Base-by-base conservation (phyloP, 371 early-diverging fungal species). In the Mucor racemosus region DNA sequence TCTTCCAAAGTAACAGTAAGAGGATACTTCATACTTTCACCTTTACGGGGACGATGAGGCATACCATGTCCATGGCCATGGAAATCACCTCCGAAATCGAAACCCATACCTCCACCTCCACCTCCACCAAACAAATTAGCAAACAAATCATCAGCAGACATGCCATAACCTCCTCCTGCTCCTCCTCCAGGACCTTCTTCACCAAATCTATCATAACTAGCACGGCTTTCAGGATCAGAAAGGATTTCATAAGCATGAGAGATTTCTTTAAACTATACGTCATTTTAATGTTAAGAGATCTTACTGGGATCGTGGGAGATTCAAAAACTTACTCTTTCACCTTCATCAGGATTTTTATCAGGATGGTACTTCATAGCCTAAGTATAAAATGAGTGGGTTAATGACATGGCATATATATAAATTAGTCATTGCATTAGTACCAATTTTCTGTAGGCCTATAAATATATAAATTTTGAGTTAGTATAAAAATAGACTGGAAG, bases 331-430 rank as follows among this genome's bases (percentile, higher is more conserved):
- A 80, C 77, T 56, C 74, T 65, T 58, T 78, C 77, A 15, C 77
- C 78, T 56, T 77, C 80, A 31, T 84, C 84, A 58, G 85, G 82
- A 59, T 84, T 88, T 84, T 92, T 95, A 78, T 97, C 98, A 60
- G 95, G 99, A 80, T 99, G 99, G 79, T 92, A 98, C 84, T 95
- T 97, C 81, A 95, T 88, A 6, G 99, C 99, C 80, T 78, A 65
- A 36, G 1, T 7, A 38, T 11, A 5, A 11, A 38, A 38, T 38
- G 31, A 11, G 13, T 26, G 59, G 9, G 33, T 13, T 19, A 11
- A 11, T n/a, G n/a, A 19, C 35, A 39, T 57, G 8, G 17, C 7
- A 7, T 31, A 4, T 53, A 14, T 1, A 21, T 4, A 6, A 3
- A 21, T 2, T 8, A 19, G 10, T 19, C 19, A 19, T 46, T 46